These are phyloP conservation scores for Picochlorum sp. DNA, from an alignment of 139 green algal species.

Conservation along the genomic window DNA sequence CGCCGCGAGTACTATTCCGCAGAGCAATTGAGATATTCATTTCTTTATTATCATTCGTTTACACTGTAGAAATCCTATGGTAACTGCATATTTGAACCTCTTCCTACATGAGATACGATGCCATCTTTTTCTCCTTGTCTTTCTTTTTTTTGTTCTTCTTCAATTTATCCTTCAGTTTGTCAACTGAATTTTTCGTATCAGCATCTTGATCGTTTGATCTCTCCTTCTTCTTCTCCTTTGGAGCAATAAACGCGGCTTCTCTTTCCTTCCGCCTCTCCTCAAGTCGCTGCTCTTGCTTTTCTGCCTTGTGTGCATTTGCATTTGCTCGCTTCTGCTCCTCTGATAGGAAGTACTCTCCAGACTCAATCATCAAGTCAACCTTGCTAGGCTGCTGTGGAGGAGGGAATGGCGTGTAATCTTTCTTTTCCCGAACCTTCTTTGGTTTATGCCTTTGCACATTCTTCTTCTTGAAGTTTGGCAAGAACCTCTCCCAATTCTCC, in stretches of 20 bases:
- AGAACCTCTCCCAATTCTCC: constrained; percentile 96
- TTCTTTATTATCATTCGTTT: too few relatives aligned
- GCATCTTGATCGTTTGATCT: constrained; percentile 19
- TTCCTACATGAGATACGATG: not conserved
- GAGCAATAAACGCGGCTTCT: constrained; percentile 76
- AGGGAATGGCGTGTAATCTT: constrained; percentile 93
- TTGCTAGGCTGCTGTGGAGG: constrained; percentile 86
- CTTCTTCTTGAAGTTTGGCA: constrained; percentile 99
- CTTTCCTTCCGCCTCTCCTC: constrained; percentile 56
- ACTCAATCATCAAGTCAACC: constrained; percentile 82
- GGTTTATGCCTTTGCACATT: constrained; percentile 90
- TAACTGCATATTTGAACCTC: not conserved
- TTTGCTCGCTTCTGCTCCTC: constrained; percentile 60
- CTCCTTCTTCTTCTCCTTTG: constrained; percentile 37
- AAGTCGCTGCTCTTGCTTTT: constrained; percentile 23
- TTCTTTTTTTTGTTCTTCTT: constrained; percentile 5
- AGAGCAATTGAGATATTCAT: too few relatives aligned
- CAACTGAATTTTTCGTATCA: constrained; percentile 19
- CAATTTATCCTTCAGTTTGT: constrained; percentile 49
- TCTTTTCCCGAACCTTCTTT: constrained; percentile 59
- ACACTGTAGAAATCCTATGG: too few relatives aligned
- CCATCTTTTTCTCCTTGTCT: not conserved
- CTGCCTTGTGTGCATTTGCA: constrained; percentile 30
- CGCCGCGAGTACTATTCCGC: too few relatives aligned
- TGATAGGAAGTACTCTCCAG: constrained; percentile 93